phyloP scores from a whole-genome alignment of 192 early-diverging fungal species.

The Umbelopsis sp. region DNA sequence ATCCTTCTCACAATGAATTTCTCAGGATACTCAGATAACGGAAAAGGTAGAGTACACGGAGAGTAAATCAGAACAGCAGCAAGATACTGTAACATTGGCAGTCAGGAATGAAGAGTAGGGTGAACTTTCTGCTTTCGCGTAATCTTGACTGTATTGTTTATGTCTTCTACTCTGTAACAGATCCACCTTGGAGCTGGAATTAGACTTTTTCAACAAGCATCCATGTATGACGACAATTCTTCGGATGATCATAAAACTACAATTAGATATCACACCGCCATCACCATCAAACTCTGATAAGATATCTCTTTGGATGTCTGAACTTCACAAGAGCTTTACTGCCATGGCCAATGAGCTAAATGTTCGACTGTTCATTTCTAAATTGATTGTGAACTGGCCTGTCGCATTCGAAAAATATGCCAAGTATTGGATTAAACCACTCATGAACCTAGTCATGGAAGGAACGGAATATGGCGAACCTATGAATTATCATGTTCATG shows the following conservation, averaged over 20 bases:
- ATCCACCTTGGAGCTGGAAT: slow-evolving; percentile 36
- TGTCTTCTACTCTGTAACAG: background rate
- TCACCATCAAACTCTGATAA: slow-evolving; percentile 15
- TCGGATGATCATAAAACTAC: slow-evolving; percentile 57
- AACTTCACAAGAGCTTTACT: slow-evolving; percentile 52
- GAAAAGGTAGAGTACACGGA: background rate
- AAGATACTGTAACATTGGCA: background rate
- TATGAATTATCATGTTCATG: slow-evolving; percentile 74
- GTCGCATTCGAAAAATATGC: slow-evolving; percentile 63
- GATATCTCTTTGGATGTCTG: slow-evolving; percentile 71
- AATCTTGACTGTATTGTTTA: background rate
- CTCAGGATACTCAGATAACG: background rate
- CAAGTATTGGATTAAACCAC: slow-evolving; percentile 56
- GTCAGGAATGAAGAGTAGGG: background rate
- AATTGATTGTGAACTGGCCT: slow-evolving; percentile 65
- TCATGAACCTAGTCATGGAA: slow-evolving; percentile 56
- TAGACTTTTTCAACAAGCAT: slow-evolving; percentile 60
- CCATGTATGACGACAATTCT: slow-evolving; percentile 65
- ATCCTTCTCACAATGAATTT: background rate
- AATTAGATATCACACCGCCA: slow-evolving; percentile 42
- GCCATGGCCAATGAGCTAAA: slow-evolving; percentile 49
- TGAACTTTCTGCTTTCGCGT: background rate
- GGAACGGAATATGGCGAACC: slow-evolving; percentile 55
- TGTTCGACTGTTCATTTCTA: slow-evolving; percentile 64
- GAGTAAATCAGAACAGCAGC: too few relatives aligned